Conservation (phyloP, 139 green algal genomes). For the Desmodesmus armatus region DNA sequence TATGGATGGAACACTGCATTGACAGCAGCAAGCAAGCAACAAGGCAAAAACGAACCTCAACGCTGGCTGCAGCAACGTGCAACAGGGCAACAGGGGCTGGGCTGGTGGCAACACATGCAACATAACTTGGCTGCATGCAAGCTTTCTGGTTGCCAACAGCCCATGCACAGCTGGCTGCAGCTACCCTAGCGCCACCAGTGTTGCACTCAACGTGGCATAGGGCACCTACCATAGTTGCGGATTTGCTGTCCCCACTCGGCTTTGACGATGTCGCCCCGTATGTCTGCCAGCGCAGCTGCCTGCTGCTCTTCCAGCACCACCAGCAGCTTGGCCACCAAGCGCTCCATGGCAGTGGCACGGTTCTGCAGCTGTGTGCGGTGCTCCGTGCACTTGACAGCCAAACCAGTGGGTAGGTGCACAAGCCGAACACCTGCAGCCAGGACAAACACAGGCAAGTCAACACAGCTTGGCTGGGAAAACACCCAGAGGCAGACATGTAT, state of each 20-base stretch:
- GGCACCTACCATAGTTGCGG: constrained; percentile 90
- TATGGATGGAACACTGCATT: constrained; percentile 99
- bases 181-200: not conserved
- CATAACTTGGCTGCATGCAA: not conserved
- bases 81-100: no score
- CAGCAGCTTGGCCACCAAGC: constrained; percentile 80
- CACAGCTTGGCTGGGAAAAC: no score
- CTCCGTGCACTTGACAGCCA: constrained; percentile 88
- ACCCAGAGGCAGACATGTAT: no score
- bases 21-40: constrained; percentile 90
- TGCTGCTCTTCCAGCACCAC: constrained; percentile 91
- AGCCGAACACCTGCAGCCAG: constrained; percentile 80
- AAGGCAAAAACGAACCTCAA: constrained; percentile 64
- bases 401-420: constrained; percentile 89
- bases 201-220: not conserved
- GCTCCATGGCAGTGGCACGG: constrained; percentile 72
- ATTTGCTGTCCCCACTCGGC: constrained; percentile 98
- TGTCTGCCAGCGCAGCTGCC: constrained; percentile 77
- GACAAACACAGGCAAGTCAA: no score
- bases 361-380: constrained; percentile 86
- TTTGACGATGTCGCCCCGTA: constrained; percentile 93
- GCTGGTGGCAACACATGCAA: no score
- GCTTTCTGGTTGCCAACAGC: not conserved
- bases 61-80: no score
- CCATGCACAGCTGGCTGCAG: not conserved